Evolutionary conservation across 1,284 basidiomycete species (phyloP).

Genomic region (Fistulinella cinereoalba): DNA sequence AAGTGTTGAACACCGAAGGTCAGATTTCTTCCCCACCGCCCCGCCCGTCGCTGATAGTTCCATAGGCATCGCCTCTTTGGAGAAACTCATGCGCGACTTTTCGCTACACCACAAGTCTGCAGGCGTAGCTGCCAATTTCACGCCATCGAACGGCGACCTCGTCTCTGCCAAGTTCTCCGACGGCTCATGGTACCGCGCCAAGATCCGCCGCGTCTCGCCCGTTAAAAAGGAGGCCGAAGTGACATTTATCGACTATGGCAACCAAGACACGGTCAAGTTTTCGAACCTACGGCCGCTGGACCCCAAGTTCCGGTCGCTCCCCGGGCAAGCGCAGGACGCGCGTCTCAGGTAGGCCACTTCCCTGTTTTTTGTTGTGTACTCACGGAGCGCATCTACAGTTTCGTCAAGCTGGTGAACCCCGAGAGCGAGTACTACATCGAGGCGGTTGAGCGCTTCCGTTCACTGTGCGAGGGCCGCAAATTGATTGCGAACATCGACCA

Average conservation of each 20-base stretch:
- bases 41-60: slow-evolving; percentile 2
- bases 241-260: slow-evolving; percentile 86
- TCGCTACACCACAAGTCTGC: slow-evolving; percentile 77
- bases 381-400: slow-evolving; percentile 46
- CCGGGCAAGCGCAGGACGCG: slow-evolving; percentile 82
- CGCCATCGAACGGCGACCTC: slow-evolving; percentile 81
- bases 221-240: slow-evolving; percentile 88
- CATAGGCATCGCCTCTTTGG: slow-evolving; percentile 80
- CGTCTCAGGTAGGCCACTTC: slow-evolving; percentile 59
- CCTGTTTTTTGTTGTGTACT: background rate
- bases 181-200: slow-evolving; percentile 92
- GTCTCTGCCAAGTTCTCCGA: slow-evolving; percentile 91
- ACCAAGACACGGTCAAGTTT: slow-evolving; percentile 82
- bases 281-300: slow-evolving; percentile 79
- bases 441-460: slow-evolving; percentile 81
- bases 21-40: slow-evolving; percentile 13
- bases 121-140: slow-evolving; percentile 60
- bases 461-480: slow-evolving; percentile 83
- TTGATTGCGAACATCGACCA: slow-evolving; percentile 89
- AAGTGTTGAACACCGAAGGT: slow-evolving; percentile 89
- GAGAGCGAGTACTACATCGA: slow-evolving; percentile 85
- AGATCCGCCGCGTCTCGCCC: slow-evolving; percentile 76
- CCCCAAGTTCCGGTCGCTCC: slow-evolving; percentile 78
- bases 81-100: slow-evolving; percentile 93
- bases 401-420: slow-evolving; percentile 75